phyloP scores from a whole-genome alignment of 2,329 filamentous ascomycete genomes.

The Cladophialophora psammophila region DNA sequence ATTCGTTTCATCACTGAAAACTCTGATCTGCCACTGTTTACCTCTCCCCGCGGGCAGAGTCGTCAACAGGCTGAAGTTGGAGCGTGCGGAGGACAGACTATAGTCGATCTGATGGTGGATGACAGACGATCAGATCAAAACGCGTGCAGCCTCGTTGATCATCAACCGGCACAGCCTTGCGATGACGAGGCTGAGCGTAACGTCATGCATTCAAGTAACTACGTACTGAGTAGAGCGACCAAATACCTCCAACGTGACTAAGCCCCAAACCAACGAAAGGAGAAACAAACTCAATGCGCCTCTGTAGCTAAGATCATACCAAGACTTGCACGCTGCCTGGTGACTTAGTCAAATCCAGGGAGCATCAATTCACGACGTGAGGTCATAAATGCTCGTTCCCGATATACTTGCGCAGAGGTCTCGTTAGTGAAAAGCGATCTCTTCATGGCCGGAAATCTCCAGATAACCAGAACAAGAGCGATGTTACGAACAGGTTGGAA shows the following conservation, averaged over 20 bases:
- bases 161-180: conserved; percentile 9
- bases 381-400: too few species aligned
- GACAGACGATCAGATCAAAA: background rate
- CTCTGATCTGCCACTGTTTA: background rate
- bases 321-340: too few species aligned
- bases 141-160: background rate
- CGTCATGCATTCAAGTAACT: background rate
- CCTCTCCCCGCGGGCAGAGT: background rate
- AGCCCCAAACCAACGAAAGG: too few species aligned
- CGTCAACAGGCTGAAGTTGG: background rate
- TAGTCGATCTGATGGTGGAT: background rate
- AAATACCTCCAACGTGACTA: background rate
- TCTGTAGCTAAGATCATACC: too few species aligned
- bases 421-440: too few species aligned
- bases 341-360: too few species aligned
- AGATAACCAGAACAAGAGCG: too few species aligned
- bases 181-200: background rate
- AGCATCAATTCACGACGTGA: too few species aligned
- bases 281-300: too few species aligned
- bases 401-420: too few species aligned
- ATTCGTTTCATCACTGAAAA: background rate
- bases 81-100: background rate
- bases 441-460: too few species aligned
- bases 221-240: background rate
- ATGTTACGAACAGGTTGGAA: too few species aligned